phyloP scores from a whole-genome alignment of 1,139 yeast species.

The Debaryomycetaceae sp. region DNA sequence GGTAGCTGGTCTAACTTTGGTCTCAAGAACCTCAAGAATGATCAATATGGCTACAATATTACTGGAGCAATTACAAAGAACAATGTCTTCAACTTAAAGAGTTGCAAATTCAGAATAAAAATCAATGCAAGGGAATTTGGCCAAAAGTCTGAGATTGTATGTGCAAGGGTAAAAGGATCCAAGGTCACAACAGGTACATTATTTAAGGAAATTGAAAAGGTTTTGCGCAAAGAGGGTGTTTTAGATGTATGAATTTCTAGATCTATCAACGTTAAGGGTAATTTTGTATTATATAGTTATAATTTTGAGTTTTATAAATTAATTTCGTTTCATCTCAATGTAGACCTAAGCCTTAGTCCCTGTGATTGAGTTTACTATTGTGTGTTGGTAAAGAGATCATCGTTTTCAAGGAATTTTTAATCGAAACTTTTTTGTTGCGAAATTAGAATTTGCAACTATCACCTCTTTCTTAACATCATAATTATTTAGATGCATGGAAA shows the following conservation, averaged over 20 bases:
- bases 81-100: conserved; percentile 60
- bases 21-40: conserved; percentile 51
- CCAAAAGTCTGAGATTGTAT: conserved; percentile 46
- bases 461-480: too few species aligned
- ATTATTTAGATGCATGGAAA: too few species aligned
- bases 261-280: not conserved
- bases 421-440: too few species aligned
- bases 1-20: conserved; percentile 73
- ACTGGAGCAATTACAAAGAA: conserved; percentile 60
- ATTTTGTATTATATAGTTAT: conserved; percentile 8
- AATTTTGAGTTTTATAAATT: conserved; percentile 2
- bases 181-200: conserved; percentile 40
- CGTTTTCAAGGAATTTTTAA: too few species aligned
- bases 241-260: conserved; percentile 20
- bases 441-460: too few species aligned
- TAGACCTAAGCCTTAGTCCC: too few species aligned
- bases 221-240: conserved; percentile 45
- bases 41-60: conserved; percentile 42
- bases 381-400: too few species aligned
- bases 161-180: conserved; percentile 46
- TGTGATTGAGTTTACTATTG: too few species aligned
- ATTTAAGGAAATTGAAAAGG: conserved; percentile 47
- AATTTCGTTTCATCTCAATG: conserved; percentile 3
- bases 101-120: conserved; percentile 61
- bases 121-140: conserved; percentile 38